phyloP scores from a whole-genome alignment of 2,329 filamentous ascomycete genomes.

The Aspergillus spinulosporus region DNA sequence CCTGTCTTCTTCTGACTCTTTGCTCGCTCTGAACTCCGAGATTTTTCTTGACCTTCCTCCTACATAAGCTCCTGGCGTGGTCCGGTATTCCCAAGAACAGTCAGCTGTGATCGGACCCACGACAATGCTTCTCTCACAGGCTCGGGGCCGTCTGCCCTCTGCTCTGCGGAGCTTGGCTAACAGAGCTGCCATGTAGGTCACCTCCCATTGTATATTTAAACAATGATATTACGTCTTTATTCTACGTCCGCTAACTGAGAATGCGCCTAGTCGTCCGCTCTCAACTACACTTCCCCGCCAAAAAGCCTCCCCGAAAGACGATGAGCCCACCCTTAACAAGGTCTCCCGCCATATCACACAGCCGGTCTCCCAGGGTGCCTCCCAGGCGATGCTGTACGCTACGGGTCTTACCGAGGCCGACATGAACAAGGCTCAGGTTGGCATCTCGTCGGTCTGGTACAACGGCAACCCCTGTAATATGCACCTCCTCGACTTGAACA shows the following conservation, averaged over 20 bases:
- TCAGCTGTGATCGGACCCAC: slow-evolving; percentile 2
- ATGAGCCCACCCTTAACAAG: slow-evolving; percentile 68
- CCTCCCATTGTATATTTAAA: background rate
- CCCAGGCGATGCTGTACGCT: slow-evolving; percentile 98
- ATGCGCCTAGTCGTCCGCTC: slow-evolving; percentile 33
- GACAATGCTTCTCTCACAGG: slow-evolving; percentile 33
- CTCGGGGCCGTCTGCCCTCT: slow-evolving; percentile 32
- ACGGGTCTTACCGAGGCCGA: slow-evolving; percentile 83
- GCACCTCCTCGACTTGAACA: slow-evolving; percentile 89
- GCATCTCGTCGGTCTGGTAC: slow-evolving; percentile 98
- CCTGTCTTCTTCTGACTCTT: slow-evolving; percentile 4
- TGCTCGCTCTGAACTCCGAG: slow-evolving; percentile 10
- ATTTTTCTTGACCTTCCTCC: background rate
- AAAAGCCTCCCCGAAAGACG: slow-evolving; percentile 44
- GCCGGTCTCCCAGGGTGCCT: slow-evolving; percentile 96
- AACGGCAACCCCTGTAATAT: slow-evolving; percentile 99
- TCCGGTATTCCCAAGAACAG: background rate
- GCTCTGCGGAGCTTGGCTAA: slow-evolving; percentile 27
- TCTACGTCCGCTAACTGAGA: background rate
- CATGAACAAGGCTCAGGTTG: slow-evolving; percentile 95
- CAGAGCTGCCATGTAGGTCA: slow-evolving; percentile 15
- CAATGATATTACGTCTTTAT: too few species aligned
- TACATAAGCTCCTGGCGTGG: slow-evolving; percentile 5
- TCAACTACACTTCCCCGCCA: slow-evolving; percentile 50
- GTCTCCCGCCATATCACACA: slow-evolving; percentile 85